Conservation (phyloP, 768 basidiomycete genomes). For the Multifurca ochricompacta region DNA sequence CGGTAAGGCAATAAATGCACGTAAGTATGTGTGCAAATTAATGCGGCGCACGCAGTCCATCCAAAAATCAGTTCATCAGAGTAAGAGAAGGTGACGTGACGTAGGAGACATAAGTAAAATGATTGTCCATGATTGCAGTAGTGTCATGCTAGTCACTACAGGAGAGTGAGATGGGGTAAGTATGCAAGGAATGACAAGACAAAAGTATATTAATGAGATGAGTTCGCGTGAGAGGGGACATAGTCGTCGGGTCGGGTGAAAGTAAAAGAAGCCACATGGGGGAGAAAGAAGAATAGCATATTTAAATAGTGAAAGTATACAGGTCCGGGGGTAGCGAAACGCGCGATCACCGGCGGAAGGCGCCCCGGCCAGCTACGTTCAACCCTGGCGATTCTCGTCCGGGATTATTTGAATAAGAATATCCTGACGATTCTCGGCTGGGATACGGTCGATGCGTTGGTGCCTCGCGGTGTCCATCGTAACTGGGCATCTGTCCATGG, state of each 20-base stretch:
- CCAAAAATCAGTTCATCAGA: neutral
- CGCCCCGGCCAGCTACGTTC: conserved; percentile 10
- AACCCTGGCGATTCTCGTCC: conserved; percentile 15
- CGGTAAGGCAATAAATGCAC: neutral
- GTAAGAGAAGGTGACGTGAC: neutral
- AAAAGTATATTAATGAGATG: neutral
- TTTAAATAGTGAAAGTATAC: neutral
- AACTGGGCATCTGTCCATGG: conserved; percentile 34
- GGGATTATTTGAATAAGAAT: conserved; percentile 22
- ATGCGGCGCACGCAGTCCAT: neutral
- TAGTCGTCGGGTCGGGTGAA: neutral
- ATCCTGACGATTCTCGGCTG: conserved; percentile 20
- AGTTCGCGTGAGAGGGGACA: neutral
- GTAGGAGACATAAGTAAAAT: neutral
- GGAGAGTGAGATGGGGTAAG: neutral
- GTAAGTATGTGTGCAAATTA: neutral
- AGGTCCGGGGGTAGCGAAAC: neutral
- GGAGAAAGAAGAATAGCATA: neutral
- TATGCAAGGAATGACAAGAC: neutral
- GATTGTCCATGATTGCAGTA: neutral
- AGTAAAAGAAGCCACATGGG: neutral
- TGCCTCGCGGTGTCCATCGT: conserved; percentile 44
- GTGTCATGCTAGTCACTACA: neutral
- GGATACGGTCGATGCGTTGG: conserved; percentile 52
- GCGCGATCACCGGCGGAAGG: conserved; percentile 3